Evolutionary conservation across 208 protist genomes (phyloP).

Genomic region (Leptomonas seymouri): DNA sequence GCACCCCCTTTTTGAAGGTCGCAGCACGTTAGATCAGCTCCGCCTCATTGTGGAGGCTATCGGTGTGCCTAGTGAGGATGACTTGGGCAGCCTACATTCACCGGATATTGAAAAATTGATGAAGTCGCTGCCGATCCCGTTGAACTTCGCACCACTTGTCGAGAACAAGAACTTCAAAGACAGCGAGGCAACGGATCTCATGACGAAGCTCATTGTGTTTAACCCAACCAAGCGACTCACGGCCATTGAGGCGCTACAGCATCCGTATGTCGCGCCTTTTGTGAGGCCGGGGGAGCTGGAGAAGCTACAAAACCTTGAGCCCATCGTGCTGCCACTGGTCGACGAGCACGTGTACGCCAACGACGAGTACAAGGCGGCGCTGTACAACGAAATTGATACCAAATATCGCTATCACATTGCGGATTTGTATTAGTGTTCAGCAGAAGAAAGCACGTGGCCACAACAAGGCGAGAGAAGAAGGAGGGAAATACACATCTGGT

Average conservation of each 20-base stretch:
- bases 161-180: constrained; percentile 72
- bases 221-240: constrained; percentile 87
- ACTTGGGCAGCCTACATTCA: constrained; percentile 91
- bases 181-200: constrained; percentile 83
- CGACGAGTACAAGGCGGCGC: constrained; percentile 69
- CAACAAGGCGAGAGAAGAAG: not conserved
- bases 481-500: too few relatives aligned
- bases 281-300: constrained; percentile 51
- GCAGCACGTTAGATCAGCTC: constrained; percentile 97
- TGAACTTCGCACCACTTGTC: constrained; percentile 35
- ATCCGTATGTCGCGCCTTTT: constrained; percentile 89
- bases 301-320: constrained; percentile 36
- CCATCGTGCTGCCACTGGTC: constrained; percentile 63
- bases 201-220: constrained; percentile 86
- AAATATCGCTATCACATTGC: constrained; percentile 39
- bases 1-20: constrained; percentile 95
- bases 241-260: constrained; percentile 81
- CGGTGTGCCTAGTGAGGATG: constrained; percentile 80
- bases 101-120: constrained; percentile 91
- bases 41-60: constrained; percentile 92
- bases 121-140: constrained; percentile 63
- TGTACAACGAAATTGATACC: constrained; percentile 64
- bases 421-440: constrained; percentile 20
- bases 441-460: not conserved
- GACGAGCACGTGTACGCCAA: constrained; percentile 69